Evolutionary conservation across 2,329 filamentous ascomycete genomes (phyloP).

Genomic region (Chalara sp.): DNA sequence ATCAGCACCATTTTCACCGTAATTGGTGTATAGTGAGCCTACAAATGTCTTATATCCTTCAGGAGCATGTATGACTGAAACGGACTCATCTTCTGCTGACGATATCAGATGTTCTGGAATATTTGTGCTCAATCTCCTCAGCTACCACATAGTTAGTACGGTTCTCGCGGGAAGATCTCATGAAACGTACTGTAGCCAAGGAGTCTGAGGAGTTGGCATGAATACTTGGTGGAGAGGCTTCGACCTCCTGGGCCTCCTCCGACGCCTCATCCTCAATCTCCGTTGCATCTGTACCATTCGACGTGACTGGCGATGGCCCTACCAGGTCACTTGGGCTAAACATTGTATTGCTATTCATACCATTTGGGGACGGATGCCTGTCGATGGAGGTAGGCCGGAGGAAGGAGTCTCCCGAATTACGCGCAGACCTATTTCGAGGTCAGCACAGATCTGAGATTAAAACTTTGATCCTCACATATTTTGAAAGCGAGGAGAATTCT

Average conservation of each 20-base stretch:
- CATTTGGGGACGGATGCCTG: constrained; percentile 21
- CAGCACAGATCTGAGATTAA: constrained; percentile 7
- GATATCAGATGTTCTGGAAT: constrained; percentile 51
- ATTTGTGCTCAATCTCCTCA: constrained; percentile 37
- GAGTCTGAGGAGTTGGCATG: constrained; percentile 20
- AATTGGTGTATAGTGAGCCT: constrained; percentile 23
- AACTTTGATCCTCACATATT: constrained; percentile 38
- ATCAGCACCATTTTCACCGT: background rate
- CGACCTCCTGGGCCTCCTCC: constrained; percentile 45
- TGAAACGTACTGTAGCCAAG: constrained; percentile 18
- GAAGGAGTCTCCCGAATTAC: constrained; percentile 37
- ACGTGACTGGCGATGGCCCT: constrained; percentile 78
- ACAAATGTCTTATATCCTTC: constrained; percentile 79
- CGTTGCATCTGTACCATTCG: constrained; percentile 74
- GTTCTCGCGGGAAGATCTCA: constrained; percentile 3
- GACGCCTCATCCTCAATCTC: constrained; percentile 75
- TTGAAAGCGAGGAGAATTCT: constrained; percentile 39
- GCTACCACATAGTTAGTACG: constrained; percentile 17
- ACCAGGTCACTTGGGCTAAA: constrained; percentile 62
- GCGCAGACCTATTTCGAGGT: constrained; percentile 33
- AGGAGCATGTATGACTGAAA: constrained; percentile 88
- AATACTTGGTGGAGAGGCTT: constrained; percentile 28
- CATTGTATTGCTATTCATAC: constrained; percentile 32
- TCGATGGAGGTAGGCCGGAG: constrained; percentile 45
- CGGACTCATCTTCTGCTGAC: constrained; percentile 65